Percentiles rank a stretch among this genome's conserved stretches.
Conservation (phyloP, 2,329 filamentous ascomycete species). For the Zopfia rhizophila region DNA sequence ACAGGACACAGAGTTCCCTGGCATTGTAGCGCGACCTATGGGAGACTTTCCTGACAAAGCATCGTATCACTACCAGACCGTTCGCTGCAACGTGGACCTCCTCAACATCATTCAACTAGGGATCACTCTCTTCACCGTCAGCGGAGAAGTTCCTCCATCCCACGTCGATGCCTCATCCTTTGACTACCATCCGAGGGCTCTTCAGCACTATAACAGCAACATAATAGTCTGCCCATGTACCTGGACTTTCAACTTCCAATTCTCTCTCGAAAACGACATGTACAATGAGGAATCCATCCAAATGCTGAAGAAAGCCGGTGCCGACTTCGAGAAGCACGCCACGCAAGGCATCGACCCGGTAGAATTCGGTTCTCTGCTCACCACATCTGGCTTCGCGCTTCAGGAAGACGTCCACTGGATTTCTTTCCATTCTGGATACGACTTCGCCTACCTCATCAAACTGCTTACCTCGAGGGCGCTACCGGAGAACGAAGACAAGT, state of each 20-base stretch:
- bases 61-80: constrained; percentile 98
- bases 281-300: constrained; percentile 96
- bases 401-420: constrained; percentile 93
- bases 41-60: constrained; percentile 94
- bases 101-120: constrained; percentile 98
- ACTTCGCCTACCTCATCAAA: constrained; percentile 97
- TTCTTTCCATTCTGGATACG: constrained; percentile 96
- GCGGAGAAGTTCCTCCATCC: constrained; percentile 85
- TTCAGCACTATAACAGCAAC: constrained; percentile 62
- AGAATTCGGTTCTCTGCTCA: constrained; percentile 88
- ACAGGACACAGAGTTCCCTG: constrained; percentile 98
- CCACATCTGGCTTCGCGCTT: constrained; percentile 90
- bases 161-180: constrained; percentile 65
- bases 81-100: constrained; percentile 96
- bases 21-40: constrained; percentile 94
- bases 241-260: constrained; percentile 99
- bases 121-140: constrained; percentile 89
- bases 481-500: constrained; percentile 89
- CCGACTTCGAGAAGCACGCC: constrained; percentile 86
- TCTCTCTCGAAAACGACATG: constrained; percentile 95
- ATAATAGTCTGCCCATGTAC: constrained; percentile 80
- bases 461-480: constrained; percentile 84
- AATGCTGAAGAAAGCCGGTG: constrained; percentile 88
- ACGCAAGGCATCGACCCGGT: constrained; percentile 90
- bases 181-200: constrained; percentile 53